Evolutionary conservation across 352 stramenopile genomes (phyloP), one percentile per base, ranked within the genome.

Genomic region (Aphanomyces astaci): DNA sequence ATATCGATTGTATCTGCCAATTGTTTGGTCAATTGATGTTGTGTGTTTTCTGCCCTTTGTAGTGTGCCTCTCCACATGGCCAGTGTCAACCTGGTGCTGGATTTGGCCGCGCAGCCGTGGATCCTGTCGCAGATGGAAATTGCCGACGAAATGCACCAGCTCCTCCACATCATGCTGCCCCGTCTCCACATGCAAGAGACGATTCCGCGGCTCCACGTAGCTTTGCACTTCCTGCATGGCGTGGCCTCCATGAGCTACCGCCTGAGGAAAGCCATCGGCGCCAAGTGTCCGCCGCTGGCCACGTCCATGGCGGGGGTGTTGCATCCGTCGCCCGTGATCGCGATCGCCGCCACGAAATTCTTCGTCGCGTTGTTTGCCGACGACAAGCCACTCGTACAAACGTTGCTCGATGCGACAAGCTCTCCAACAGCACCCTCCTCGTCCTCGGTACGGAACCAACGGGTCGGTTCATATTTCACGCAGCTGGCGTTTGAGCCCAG

Each of bases 121-220:
- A 83, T 90, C 28, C 68, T 89, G 9, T 49, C 67, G 10, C 24
- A 77, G 10, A 54, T 94, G 4, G 82, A 92, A 62, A 70, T 79
- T 32, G 72, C 83, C 36, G 55, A 72, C n/a, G 85, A 84, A 39
- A 72, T 91, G 33, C 63, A 70, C 25, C 71, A 73, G 0, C 70
- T 76, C 13, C 73, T 87, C n/a, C 78, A 90, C 28, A 81, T 63
- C 56, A 76, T 79, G 49, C 71, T 90, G 17, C 78, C 80, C 66
- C 71, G 73, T 10, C 77, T 94, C 52, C 87, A 88, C 53, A 60
- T 94, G 57, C 90, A 94, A 63, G 81, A 79, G 9, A 81, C 82
- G 31, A 66, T 39, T 1, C 75, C 86, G 22, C 78, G 87, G 31
- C 83, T 91, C 36, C 64, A 82, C 24, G 72, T 90, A 28, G 77